Percentiles rank a stretch among this genome's conserved stretches.
Conservation (phyloP, 148 eudicot species). For the Rhododendron kiyosumense region DNA sequence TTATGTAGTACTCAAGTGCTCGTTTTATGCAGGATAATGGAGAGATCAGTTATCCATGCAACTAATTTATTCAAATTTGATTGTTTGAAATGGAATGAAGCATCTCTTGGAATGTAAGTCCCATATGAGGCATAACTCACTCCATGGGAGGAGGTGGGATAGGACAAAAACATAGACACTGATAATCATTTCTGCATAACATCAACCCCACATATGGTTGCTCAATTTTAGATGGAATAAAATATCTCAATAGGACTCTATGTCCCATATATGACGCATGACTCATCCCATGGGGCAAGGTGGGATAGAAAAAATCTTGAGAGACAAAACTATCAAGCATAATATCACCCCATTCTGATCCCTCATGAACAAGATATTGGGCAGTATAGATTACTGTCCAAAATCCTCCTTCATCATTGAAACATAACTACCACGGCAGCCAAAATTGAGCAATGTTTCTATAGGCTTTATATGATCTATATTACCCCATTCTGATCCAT, state of each 20-base stretch:
- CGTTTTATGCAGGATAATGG: neutral
- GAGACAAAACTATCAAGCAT: neutral
- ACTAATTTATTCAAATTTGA: no score
- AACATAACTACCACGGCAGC: neutral
- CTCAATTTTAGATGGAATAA: no score
- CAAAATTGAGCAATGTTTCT: no score
- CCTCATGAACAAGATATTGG: neutral
- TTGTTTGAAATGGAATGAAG: neutral
- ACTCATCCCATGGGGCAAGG: neutral
- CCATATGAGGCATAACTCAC: no score
- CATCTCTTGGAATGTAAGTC: no score
- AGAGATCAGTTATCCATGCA: neutral
- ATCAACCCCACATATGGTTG: no score
- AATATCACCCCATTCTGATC: neutral
- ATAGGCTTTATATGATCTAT: neutral
- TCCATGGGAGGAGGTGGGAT: no score
- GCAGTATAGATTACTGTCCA: neutral
- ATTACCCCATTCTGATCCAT: no score
- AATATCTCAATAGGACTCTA: neutral
- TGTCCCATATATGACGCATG: neutral
- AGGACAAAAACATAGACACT: no score
- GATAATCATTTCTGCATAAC: no score
- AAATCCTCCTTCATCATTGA: neutral
- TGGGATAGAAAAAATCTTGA: neutral
- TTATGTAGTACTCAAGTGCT: neutral